Evolutionary conservation across 108 stramenopile genomes (phyloP).

Genomic region (Poteriospumella lacustris): DNA sequence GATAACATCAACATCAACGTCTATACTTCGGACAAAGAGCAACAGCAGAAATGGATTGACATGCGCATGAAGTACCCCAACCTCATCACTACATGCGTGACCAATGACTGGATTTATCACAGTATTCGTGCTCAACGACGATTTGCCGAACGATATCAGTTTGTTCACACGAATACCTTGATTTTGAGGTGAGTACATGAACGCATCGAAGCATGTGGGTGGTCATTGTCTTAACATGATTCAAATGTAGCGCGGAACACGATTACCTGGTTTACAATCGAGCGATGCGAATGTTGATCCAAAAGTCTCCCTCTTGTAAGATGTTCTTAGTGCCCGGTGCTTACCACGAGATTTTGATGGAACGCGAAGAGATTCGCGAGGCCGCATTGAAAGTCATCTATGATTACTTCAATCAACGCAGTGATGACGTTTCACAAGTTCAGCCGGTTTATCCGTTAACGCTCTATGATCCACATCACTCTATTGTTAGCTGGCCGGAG

Average conservation of each 20-base stretch:
- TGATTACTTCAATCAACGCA: slow-evolving; percentile 1
- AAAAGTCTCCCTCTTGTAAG: not conserved
- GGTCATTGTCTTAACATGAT: not conserved
- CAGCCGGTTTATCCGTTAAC: not conserved
- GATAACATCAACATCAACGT: slow-evolving; percentile 11
- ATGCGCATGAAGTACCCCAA: slow-evolving; percentile 2
- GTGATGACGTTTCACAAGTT: slow-evolving; percentile 13
- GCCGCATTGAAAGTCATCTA: not conserved
- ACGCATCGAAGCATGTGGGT: not conserved
- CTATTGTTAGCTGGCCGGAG: not conserved
- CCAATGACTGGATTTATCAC: slow-evolving; percentile 26
- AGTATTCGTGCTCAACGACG: not conserved
- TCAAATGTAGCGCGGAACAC: not conserved
- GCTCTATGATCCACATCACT: not conserved
- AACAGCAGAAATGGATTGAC: slow-evolving; percentile 1
- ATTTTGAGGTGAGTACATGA: slow-evolving; percentile 8
- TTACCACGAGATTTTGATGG: slow-evolving; percentile 23
- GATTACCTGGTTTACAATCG: slow-evolving; percentile 27
- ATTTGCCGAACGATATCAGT: slow-evolving; percentile 12
- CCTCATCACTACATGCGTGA: slow-evolving; percentile 18
- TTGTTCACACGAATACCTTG: slow-evolving; percentile 21
- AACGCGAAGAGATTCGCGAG: not conserved
- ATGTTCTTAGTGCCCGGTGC: not conserved
- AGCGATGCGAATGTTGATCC: slow-evolving; percentile 13
- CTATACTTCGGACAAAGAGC: not conserved